Percentiles rank a stretch among this genome's conserved stretches.
These are phyloP conservation scores for Apiotrichum veenhuisii DNA, from an alignment of 1,284 basidiomycete species.

Conservation along the genomic window DNA sequence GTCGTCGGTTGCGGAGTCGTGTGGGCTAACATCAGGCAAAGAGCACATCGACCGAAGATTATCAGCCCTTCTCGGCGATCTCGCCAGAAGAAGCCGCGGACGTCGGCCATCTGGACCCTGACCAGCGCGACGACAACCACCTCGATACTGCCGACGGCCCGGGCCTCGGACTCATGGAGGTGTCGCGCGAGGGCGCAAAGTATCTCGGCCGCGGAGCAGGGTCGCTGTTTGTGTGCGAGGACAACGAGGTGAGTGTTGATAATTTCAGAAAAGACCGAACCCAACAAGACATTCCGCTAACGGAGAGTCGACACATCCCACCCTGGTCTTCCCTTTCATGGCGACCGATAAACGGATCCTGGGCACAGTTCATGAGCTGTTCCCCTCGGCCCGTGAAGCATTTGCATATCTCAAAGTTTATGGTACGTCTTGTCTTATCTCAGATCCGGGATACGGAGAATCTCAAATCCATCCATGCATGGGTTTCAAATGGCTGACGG, in stretches of 20 bases:
- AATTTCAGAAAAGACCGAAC: background rate
- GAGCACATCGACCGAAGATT: conserved; percentile 6
- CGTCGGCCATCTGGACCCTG: conserved; percentile 2
- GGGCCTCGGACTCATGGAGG: conserved; percentile 12
- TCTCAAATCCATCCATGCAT: background rate
- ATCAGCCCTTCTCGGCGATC: conserved; percentile 16
- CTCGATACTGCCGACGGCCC: conserved; percentile 17
- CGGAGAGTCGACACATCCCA: conserved; percentile 12
- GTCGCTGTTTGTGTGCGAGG: conserved; percentile 21
- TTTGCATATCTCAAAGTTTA: conserved; percentile 12
- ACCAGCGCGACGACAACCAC: conserved; percentile 15
- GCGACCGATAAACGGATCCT: conserved; percentile 8
- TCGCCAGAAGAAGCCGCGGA: conserved; percentile 8
- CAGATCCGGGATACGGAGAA: background rate
- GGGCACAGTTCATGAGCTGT: conserved; percentile 12
- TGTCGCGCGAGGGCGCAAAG: conserved; percentile 14
- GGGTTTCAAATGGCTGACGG: background rate
- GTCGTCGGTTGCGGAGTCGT: no score
- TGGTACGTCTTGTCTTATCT: conserved; percentile 1
- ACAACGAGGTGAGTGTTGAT: conserved; percentile 11
- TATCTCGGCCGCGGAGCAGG: conserved; percentile 25
- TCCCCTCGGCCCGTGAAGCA: conserved; percentile 13
- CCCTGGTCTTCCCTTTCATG: conserved; percentile 19
- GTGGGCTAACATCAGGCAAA: background rate
- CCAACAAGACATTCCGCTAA: conserved; percentile 8